Percentiles rank a stretch among this genome's conserved stretches.
These are phyloP conservation scores for Kwoniella europaea DNA, from an alignment of 768 basidiomycete genomes.

Conservation along the genomic window DNA sequence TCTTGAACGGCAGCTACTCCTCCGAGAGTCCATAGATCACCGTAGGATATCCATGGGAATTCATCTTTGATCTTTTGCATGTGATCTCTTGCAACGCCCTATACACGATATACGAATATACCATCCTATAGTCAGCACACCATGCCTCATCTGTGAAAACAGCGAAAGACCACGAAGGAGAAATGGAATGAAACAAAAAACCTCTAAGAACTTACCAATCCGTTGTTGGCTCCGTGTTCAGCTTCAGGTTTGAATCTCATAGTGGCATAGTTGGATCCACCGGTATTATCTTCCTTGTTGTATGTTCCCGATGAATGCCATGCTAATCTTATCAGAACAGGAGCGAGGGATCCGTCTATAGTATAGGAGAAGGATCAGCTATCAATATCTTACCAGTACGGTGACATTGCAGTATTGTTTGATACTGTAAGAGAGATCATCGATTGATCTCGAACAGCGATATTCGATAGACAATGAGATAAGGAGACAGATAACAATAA, in stretches of 20 bases:
- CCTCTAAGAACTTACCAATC: slow-evolving; percentile 42
- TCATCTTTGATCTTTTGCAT: slow-evolving; percentile 87
- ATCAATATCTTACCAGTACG: no score
- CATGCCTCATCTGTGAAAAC: neutral
- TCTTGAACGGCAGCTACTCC: slow-evolving; percentile 90
- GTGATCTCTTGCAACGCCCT: slow-evolving; percentile 73
- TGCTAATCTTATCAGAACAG: slow-evolving; percentile 83
- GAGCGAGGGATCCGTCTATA: slow-evolving; percentile 63
- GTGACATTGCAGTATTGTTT: no score
- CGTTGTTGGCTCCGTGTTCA: slow-evolving; percentile 64
- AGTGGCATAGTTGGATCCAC: slow-evolving; percentile 83
- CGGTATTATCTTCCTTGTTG: slow-evolving; percentile 66
- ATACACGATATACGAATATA: neutral
- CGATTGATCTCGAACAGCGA: neutral
- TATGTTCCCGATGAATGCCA: slow-evolving; percentile 96
- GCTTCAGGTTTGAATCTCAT: slow-evolving; percentile 96
- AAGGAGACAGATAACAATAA: slow-evolving; percentile 13
- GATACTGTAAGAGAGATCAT: no score
- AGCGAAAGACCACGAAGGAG: slow-evolving; percentile 7
- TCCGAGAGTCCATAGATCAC: slow-evolving; percentile 94
- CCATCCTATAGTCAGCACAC: no score
- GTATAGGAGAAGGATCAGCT: neutral
- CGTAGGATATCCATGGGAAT: slow-evolving; percentile 92
- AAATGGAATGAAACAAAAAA: no score
- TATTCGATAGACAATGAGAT: neutral